A percentile compares a stretch with the other conserved stretches of the same genome.
phyloP scores from a whole-genome alignment of 768 basidiomycete species.

The Aureoboletus auriporus region DNA sequence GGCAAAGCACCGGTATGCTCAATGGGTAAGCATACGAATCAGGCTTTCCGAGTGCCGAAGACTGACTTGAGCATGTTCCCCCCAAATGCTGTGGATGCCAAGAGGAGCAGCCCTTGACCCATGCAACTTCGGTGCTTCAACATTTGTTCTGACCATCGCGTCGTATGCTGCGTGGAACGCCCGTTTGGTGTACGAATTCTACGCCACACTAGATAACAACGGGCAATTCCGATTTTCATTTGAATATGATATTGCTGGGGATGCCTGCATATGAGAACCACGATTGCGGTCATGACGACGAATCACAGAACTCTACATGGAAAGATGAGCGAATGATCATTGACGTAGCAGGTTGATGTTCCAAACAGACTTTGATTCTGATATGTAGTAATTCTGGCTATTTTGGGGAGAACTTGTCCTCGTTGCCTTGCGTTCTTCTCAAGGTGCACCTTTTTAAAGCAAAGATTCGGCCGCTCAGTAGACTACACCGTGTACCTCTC shows the following conservation, averaged over 20 bases:
- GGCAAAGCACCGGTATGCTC: slow-evolving; percentile 15
- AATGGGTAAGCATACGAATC: slow-evolving; percentile 10
- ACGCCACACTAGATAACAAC: slow-evolving; percentile 28
- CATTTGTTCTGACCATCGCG: slow-evolving; percentile 2
- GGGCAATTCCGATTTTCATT: slow-evolving; percentile 16
- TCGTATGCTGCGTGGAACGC: slow-evolving; percentile 18
- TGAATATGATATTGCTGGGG: slow-evolving; percentile 13
- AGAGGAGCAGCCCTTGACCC: slow-evolving; percentile 25
- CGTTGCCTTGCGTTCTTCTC: slow-evolving; percentile 21
- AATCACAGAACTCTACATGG: slow-evolving; percentile 19
- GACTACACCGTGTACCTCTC: slow-evolving; percentile 20
- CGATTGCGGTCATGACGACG: slow-evolving; percentile 21
- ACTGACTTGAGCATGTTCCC: neutral
- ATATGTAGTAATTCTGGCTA: slow-evolving; percentile 14
- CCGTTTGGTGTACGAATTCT: slow-evolving; percentile 16
- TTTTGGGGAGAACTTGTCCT: slow-evolving; percentile 22
- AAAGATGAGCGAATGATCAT: slow-evolving; percentile 12
- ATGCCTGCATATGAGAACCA: slow-evolving; percentile 1
- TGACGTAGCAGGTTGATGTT: slow-evolving; percentile 19
- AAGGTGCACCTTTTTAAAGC: slow-evolving; percentile 20
- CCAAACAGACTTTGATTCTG: slow-evolving; percentile 18
- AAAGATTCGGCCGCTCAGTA: slow-evolving; percentile 7
- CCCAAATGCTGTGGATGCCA: slow-evolving; percentile 12
- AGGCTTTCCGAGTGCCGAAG: slow-evolving; percentile 15
- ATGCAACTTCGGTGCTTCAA: slow-evolving; percentile 12